phyloP scores from a whole-genome alignment of 1,284 basidiomycete species.

The Schizopora paradoxa region DNA sequence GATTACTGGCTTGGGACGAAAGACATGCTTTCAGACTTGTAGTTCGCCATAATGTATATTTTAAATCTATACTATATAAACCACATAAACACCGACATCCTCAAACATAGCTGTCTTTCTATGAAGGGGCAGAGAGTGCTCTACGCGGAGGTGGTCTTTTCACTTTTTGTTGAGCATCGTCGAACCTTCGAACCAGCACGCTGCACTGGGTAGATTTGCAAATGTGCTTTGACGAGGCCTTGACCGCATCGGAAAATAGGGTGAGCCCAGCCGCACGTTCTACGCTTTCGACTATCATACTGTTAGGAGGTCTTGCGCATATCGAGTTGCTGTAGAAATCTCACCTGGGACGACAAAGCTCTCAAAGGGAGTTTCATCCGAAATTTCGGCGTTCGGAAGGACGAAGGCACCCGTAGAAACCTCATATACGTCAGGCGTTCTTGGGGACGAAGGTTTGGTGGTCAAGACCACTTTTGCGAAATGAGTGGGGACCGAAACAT shows the following conservation, averaged over 20 bases:
- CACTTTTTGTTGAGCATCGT: conserved; percentile 71
- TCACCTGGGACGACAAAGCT: conserved; percentile 78
- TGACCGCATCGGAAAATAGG: conserved; percentile 84
- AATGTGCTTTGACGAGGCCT: conserved; percentile 76
- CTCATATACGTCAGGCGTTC: conserved; percentile 66
- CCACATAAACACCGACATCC: no score
- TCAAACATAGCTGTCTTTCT: no score
- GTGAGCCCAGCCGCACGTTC: conserved; percentile 88
- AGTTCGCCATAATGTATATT: conserved; percentile 22
- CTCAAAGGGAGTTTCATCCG: conserved; percentile 75
- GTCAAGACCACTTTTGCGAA: conserved; percentile 95
- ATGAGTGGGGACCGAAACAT: conserved; percentile 92
- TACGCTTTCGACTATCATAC: conserved; percentile 74
- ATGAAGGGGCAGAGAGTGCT: conserved; percentile 46
- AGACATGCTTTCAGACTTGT: conserved; percentile 75
- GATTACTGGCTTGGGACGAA: conserved; percentile 74
- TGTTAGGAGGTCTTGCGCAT: not conserved
- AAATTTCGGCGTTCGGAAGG: conserved; percentile 85
- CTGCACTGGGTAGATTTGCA: conserved; percentile 86
- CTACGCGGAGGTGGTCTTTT: conserved; percentile 47
- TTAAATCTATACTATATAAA: not conserved
- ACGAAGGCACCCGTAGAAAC: conserved; percentile 91
- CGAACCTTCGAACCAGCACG: conserved; percentile 79
- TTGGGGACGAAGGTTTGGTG: conserved; percentile 67
- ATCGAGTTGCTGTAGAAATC: conserved; percentile 22